Conservation (phyloP, 2,329 filamentous ascomycete species). For the Ophiocordyceps camponoti-saundersi region DNA sequence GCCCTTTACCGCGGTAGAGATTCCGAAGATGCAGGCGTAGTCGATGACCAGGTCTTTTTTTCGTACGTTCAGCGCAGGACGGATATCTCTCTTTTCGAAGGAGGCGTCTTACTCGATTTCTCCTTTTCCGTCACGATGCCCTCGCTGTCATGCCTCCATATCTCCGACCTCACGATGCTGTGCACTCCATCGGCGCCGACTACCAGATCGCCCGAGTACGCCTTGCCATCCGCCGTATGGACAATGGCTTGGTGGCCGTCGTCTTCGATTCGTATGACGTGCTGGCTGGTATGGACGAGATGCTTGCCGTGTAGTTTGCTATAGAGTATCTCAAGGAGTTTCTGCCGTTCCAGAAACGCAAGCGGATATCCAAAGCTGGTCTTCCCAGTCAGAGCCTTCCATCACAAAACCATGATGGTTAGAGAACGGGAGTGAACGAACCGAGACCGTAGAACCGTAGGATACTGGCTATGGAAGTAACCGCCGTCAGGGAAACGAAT, state of each 20-base stretch:
- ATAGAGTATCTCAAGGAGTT: slow-evolving; percentile 16
- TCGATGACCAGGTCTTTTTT: slow-evolving; percentile 3
- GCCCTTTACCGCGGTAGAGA: slow-evolving; percentile 10
- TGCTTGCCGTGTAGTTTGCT: slow-evolving; percentile 13
- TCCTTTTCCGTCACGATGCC: slow-evolving; percentile 7
- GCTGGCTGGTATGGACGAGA: slow-evolving; percentile 5
- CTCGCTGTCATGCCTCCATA: slow-evolving; percentile 6
- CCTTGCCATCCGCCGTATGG: slow-evolving; percentile 11
- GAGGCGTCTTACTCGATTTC: slow-evolving; percentile 1
- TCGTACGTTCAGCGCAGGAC: background rate
- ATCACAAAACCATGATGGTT: too few species aligned
- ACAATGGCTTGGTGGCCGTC: slow-evolving; percentile 9
- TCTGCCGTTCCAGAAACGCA: slow-evolving; percentile 17
- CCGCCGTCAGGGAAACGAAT: slow-evolving; percentile 3
- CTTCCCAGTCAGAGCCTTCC: background rate
- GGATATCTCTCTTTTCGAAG: background rate
- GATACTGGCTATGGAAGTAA: slow-evolving; percentile 4
- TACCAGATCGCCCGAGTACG: slow-evolving; percentile 14
- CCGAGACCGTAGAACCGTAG: slow-evolving; percentile 1
- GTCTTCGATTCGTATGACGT: slow-evolving; percentile 4
- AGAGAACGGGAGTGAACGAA: too few species aligned
- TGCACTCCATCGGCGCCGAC: slow-evolving; percentile 22
- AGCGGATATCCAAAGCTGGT: slow-evolving; percentile 11
- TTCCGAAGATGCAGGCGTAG: slow-evolving; percentile 19
- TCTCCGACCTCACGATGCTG: slow-evolving; percentile 15